Evolutionary conservation across 2,329 filamentous ascomycete genomes (phyloP).

Genomic region (Exophiala mesophila): DNA sequence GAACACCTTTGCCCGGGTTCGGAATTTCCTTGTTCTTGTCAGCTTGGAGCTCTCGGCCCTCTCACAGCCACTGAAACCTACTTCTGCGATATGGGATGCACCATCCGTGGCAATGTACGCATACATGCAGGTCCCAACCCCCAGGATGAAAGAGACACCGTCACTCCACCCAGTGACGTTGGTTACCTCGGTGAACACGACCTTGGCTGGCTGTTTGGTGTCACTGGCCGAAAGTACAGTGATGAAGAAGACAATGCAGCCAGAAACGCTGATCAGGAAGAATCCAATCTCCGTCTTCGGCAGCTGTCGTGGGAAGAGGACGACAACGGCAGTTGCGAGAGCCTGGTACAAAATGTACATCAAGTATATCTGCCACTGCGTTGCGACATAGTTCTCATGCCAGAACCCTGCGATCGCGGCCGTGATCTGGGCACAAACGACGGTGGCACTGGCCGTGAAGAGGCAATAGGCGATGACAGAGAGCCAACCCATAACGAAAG

Average conservation of each 20-base stretch:
- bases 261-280: conserved; percentile 21
- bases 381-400: conserved; percentile 16
- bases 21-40: conserved; percentile 22
- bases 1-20: conserved; percentile 22
- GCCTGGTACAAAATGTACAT: conserved; percentile 23
- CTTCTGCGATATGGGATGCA: conserved; percentile 28
- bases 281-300: conserved; percentile 19
- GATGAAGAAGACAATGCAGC: conserved; percentile 29
- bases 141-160: conserved; percentile 49
- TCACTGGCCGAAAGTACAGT: conserved; percentile 26
- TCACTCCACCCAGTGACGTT: conserved; percentile 67
- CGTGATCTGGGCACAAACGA: conserved; percentile 21
- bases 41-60: conserved; percentile 1
- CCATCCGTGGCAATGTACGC: conserved; percentile 27
- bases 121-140: conserved; percentile 30
- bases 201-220: conserved; percentile 43
- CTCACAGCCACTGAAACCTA: too few species aligned
- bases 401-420: conserved; percentile 20
- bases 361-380: conserved; percentile 28
- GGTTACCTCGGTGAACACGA: conserved; percentile 54
- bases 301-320: conserved; percentile 15
- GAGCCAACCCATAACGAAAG: conserved; percentile 29
- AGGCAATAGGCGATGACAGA: conserved; percentile 27
- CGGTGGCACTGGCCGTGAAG: conserved; percentile 22
- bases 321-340: conserved; percentile 15